Evolutionary conservation across 2,329 filamentous ascomycete genomes (phyloP).

Genomic region (Saccharata proteae): DNA sequence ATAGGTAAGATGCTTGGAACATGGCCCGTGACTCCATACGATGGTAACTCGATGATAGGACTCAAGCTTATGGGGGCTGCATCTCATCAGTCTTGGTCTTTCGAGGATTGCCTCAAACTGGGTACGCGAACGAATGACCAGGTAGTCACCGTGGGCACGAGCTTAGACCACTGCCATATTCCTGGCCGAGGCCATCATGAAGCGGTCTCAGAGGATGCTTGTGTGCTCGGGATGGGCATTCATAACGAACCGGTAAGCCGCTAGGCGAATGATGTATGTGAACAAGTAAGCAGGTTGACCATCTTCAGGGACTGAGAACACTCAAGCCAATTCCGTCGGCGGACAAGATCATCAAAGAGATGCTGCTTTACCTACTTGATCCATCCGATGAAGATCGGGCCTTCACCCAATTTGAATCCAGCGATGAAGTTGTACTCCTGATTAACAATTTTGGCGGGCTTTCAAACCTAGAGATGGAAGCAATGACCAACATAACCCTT

Average conservation of each 20-base stretch:
- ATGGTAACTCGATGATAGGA: conserved; percentile 17
- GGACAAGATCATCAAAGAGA: conserved; percentile 35
- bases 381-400: conserved; percentile 35
- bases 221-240: conserved; percentile 36
- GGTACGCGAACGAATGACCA: conserved; percentile 32
- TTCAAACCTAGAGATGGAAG: conserved; percentile 36
- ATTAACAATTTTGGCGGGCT: conserved; percentile 40
- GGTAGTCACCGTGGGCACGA: conserved; percentile 39
- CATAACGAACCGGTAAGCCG: conserved; percentile 40
- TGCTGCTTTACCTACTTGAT: conserved; percentile 37
- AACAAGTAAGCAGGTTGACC: too few relatives aligned
- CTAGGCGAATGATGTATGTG: conserved; percentile 4
- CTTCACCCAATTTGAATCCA: conserved; percentile 35
- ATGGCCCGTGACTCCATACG: conserved; percentile 1
- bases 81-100: conserved; percentile 31
- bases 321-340: conserved; percentile 36
- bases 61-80: conserved; percentile 36
- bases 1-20: conserved; percentile 24
- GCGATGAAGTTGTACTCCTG: conserved; percentile 34
- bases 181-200: conserved; percentile 40
- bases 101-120: conserved; percentile 33
- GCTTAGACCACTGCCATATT: conserved; percentile 41
- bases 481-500: conserved; percentile 31
- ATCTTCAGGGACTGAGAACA: conserved; percentile 31
- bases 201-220: conserved; percentile 27